These are phyloP conservation scores for Tetrahymena thermophila DNA, from an alignment of 73 alveolate species.

Conservation along the genomic window DNA sequence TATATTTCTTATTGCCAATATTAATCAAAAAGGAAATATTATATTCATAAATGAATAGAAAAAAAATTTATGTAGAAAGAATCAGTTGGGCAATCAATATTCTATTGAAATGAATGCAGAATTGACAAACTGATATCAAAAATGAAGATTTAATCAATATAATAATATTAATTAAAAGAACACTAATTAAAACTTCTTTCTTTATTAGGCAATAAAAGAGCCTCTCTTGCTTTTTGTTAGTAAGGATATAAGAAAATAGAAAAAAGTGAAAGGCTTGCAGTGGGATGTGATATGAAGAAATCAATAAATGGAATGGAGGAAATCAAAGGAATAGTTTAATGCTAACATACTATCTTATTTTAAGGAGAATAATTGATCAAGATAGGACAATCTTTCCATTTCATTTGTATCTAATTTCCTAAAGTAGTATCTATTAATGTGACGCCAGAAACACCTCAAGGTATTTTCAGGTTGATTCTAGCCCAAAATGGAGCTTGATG, in stretches of 20 bases:
- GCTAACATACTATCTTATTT: neutral
- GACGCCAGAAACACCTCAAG: slow-evolving; percentile 3
- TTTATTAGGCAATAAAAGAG: neutral
- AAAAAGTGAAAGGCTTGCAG: neutral
- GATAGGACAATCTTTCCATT: neutral
- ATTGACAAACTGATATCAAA: neutral
- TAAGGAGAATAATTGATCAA: neutral
- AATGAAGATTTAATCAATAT: neutral
- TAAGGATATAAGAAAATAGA: neutral
- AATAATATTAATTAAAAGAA: neutral
- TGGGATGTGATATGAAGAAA: neutral
- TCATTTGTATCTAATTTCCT: neutral
- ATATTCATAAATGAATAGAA: neutral
- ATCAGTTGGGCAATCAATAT: neutral
- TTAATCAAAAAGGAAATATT: neutral
- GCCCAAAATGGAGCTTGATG: slow-evolving; percentile 1
- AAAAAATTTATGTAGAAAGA: no score
- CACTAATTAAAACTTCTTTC: neutral
- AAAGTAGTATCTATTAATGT: neutral
- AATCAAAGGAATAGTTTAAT: neutral
- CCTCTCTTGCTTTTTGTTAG: neutral
- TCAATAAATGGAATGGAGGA: neutral
- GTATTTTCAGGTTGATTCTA: neutral
- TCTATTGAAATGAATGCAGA: neutral
- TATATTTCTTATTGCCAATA: no score